Evolutionary conservation across 805 yeast genomes (phyloP).

Genomic region (Lipomyces yamanashiensis): DNA sequence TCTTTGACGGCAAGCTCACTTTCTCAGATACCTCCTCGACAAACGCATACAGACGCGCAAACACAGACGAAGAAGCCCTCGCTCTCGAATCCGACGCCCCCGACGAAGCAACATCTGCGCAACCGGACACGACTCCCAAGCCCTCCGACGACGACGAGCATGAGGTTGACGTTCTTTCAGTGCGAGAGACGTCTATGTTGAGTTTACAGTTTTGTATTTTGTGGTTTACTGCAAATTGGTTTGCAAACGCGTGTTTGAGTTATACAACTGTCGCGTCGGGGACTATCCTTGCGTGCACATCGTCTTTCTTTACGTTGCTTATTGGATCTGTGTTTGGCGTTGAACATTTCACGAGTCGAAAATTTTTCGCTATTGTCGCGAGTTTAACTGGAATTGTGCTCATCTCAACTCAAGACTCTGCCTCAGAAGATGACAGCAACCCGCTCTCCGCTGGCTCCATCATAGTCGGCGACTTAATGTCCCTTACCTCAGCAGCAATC

Average conservation of each 20-base stretch:
- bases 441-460: conserved; percentile 38
- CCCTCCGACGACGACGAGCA: background rate
- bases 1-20: conserved; percentile 36
- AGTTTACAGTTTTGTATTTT: conserved; percentile 81
- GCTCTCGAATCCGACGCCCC: conserved; percentile 6
- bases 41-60: conserved; percentile 2
- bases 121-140: background rate
- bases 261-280: conserved; percentile 94
- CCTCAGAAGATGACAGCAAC: conserved; percentile 39
- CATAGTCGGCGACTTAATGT: conserved; percentile 75
- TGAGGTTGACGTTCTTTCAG: conserved; percentile 32
- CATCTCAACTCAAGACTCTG: conserved; percentile 72
- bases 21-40: background rate
- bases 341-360: conserved; percentile 67
- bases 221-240: conserved; percentile 90
- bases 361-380: conserved; percentile 69
- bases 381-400: conserved; percentile 80
- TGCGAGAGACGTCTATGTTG: conserved; percentile 68
- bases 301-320: conserved; percentile 87
- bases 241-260: conserved; percentile 82
- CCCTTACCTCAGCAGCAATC: conserved; percentile 82
- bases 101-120: background rate
- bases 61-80: conserved; percentile 7
- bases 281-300: conserved; percentile 88
- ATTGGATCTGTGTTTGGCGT: conserved; percentile 75